Base-by-base conservation (phyloP, 257 asterid genomes). In the Perilla frutescens region DNA sequence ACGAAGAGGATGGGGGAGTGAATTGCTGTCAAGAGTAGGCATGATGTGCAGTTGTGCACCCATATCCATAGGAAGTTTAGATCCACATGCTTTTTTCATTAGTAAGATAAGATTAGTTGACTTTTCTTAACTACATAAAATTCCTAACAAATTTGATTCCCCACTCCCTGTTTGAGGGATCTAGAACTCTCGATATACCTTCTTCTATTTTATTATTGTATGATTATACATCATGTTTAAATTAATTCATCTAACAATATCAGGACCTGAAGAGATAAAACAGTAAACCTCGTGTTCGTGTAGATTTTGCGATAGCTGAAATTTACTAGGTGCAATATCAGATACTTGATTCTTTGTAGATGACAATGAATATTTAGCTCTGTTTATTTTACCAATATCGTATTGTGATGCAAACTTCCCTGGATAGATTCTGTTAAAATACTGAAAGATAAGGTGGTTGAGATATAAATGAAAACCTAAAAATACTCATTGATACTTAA, bases 361-460 rank as follows among this genome's bases (percentile, higher is more conserved):
- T 65, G 11, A 11, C 7, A 12, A 43, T 9, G 10, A 47, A 6
- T 12, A 44, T 32, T 47, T 12, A 31, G 14, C 37, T 47, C 10
- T 7, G 31, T 20, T 31, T 48, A 47, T 6, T 4, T 20, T 43
- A 32, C 8, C 6, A 32, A 14, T 67, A 31, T 36, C 31, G 2
- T 48, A 50, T 14, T 15, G 31, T 7, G 68, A 68, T 45, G 62
- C 58, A 59, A 47, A 75, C 39, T 67, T 72, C 8, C 58, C 26
- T 68, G 8, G 73, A 26, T 72, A 60, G 72, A 57, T 61, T 47
- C 11, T 13, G 49, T 62, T 34, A 11, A 62, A 60, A 61, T 15
- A 69, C 26, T 64, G 47, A 53, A 50, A 63, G 79, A 76, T 82
- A 58, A 76, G 68, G 78, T 76, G 1, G 81, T 79, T 73, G 86